Evolutionary conservation across 169 alveolate species (phyloP), one percentile per base, ranked within the genome.

Genomic region (Prorocentrum cordatum): DNA sequence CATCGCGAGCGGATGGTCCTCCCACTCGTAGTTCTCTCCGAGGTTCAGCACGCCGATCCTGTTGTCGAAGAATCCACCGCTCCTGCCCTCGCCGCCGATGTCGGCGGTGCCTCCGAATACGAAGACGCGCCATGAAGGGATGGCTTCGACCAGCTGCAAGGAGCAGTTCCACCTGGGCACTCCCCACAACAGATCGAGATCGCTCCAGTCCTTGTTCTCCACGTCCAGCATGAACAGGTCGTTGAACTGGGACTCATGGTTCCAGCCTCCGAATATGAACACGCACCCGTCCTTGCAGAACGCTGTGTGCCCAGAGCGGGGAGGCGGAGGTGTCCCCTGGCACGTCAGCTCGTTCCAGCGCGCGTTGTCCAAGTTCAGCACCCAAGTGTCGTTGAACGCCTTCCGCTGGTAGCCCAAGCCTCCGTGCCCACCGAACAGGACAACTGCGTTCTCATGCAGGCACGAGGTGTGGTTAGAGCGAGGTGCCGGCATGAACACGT

Each of bases 111-210:
- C 99, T 32, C 99, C 99, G 73, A 96, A 97, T 33, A 96, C 92
- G 89, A 97, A 96, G 88, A 96, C 96, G 89, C 96, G 96, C 97
- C 98, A 95, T 24, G 96, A 93, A 7, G 99, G 99, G 33, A 96
- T 96, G 35, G 98, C 97, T 89, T 96, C 97, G 38, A 96, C 98
- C 93, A 95, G 95, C 92, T 95, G 93, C 70, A 96, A 94, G 54
- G 95, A 92, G 92, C 94, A 93, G 92, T 96, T 96, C 99, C 99
- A 96, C 12, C 97, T 96, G 31, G 99, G 97, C 35, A 93, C 93
- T 59, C 95, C 95, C 94, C 96, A 94, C 35, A 92, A 80, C 67
- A 96, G 94, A 80, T 95, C 97, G 32, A 97, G 93, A 87, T 95
- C 97, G 31, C 93, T 92, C 98, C 99, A 96, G 83, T 95, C 97